Evolutionary conservation across 352 stramenopile species (phyloP), one percentile per base, ranked within the genome.

Genomic region (Halophytophthora batemanensis): DNA sequence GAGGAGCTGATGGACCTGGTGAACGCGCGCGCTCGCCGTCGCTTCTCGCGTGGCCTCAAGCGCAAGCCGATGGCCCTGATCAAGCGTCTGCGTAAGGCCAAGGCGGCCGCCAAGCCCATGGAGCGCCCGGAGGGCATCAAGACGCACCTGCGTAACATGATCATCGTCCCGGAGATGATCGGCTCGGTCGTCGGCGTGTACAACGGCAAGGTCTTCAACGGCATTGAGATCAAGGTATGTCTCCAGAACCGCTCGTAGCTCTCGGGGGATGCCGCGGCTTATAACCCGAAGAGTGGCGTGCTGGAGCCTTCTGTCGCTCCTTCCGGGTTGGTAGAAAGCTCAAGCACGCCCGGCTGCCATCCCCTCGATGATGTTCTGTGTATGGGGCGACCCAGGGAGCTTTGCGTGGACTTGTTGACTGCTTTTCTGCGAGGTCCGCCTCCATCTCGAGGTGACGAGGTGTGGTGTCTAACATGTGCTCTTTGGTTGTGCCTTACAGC

Each of bases 111-210:
- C 56, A 87, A 84, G 59, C 87, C 94, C 45, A 89, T 98, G 61
- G 97, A 99, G 82, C 98, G 98, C 79, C 97, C 97, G 17, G 87
- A 96, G 66, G 90, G 93, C 65, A 97, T 99, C 75, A 99, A 99
- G 92, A 99, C 97, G 53, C 97, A 99, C 86, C 76, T 99, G 56
- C 91, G 97, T 81, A 98, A 99, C 87, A 99, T 99, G 97, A 98
- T 99, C 74, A 99, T 99, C 71, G 93, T 99, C 51, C 97, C 97
- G 48, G 97, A 99, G 84, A 99, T 99, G 97, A 99, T 99, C 77
- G 97, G 97, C 71, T 98, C 91, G 65, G 97, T 99, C 61, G 92
- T 99, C 66, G 97, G 95, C 74, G 97, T 99, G 53, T 99, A 99
- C 95, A 99, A 99, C 81, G 97, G 97, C 87, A 98, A 99, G 79